Base-by-base conservation (phyloP, 2,329 filamentous ascomycete genomes). In the Neonectria magnoliae region DNA sequence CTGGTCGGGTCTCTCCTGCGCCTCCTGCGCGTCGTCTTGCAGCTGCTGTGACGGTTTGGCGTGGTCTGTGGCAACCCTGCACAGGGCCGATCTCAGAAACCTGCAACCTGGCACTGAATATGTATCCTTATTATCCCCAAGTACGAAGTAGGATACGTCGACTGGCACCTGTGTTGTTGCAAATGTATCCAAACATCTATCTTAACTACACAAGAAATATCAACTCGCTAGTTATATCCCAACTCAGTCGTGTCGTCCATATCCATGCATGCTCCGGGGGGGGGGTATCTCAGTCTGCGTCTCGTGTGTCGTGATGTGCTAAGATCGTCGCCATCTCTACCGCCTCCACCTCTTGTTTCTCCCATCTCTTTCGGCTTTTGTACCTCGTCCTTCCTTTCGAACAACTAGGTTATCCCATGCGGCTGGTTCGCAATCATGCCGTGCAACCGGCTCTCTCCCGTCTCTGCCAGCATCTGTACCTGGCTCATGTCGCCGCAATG, bases 21-120 rank as follows among this genome's bases (percentile, higher is more conserved):
- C 36, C 36, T 38, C 36, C 14, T 38, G 14, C n/a, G 18, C 27
- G 5, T 51, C 27, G 25, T 31, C 45, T 31, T 51, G 47, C 47
- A 51, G 31, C 16, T 33, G 27, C 48, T 33, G 29, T 31, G 55
- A 55, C 41, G 50, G 18, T 59, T 42, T 44, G 16, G 55, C 8
- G 25, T 59, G 61, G 61, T 57, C 61, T 63, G 55, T 63, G 61
- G 48, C 56, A 63, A 52, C 50, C 55, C 45, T 57, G 60, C 38
- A 51, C 50, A 59, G n/a, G 13, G n/a, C 20, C 31, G 38, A 63
- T 63, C 55, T 36, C 55, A 29, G 27, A 33, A 33, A 3, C 41
- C 45, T 61, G 14, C 36, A 38, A 38, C 36, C 36, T 38, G 13
- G 14, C 14, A 38, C 16, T n/a, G 36, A 14, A 5, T 14, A n/a